phyloP scores from a whole-genome alignment of 345 rosid genomes.

The Populus davidiana region DNA sequence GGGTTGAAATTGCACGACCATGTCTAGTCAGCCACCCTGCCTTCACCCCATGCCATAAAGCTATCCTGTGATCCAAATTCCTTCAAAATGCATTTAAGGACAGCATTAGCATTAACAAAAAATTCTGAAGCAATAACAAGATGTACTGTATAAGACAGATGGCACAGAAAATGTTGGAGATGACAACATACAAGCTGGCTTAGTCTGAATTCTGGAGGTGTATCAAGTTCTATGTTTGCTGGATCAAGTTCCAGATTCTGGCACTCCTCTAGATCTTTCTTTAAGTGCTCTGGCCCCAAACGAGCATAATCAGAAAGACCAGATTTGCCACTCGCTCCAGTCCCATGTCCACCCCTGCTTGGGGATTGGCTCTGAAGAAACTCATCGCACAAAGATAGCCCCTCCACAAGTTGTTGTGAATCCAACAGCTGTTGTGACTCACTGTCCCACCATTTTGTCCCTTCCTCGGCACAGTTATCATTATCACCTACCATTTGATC shows the following conservation, averaged over 20 bases:
- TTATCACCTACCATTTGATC: constrained; percentile 29
- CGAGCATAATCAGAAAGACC: constrained; percentile 68
- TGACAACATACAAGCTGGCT: constrained; percentile 76
- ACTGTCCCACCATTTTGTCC: constrained; percentile 73
- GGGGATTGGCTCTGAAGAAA: constrained; percentile 80
- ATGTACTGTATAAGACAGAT: not conserved
- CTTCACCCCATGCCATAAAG: constrained; percentile 71
- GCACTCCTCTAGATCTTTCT: constrained; percentile 86
- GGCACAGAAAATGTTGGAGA: not conserved
- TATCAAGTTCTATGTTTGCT: constrained; percentile 74
- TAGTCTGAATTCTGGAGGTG: constrained; percentile 87
- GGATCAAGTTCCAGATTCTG: constrained; percentile 70
- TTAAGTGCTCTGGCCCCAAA: constrained; percentile 69
- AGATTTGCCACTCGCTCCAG: constrained; percentile 40
- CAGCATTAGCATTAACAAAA: not conserved
- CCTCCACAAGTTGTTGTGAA: constrained; percentile 93
- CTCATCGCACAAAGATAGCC: constrained; percentile 78
- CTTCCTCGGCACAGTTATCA: constrained; percentile 51
- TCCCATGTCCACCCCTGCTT: constrained; percentile 42
- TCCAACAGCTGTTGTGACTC: constrained; percentile 67
- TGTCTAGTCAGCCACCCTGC: constrained; percentile 40
- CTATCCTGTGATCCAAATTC: constrained; percentile 97
- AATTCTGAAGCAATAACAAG: not conserved
- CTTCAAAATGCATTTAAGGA: constrained; percentile 31
- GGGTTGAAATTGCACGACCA: not conserved